A percentile compares a stretch with the other conserved stretches of the same genome.
These are phyloP conservation scores for Phytophthora crassamura DNA, from an alignment of 352 stramenopile species.

Conservation along the genomic window DNA sequence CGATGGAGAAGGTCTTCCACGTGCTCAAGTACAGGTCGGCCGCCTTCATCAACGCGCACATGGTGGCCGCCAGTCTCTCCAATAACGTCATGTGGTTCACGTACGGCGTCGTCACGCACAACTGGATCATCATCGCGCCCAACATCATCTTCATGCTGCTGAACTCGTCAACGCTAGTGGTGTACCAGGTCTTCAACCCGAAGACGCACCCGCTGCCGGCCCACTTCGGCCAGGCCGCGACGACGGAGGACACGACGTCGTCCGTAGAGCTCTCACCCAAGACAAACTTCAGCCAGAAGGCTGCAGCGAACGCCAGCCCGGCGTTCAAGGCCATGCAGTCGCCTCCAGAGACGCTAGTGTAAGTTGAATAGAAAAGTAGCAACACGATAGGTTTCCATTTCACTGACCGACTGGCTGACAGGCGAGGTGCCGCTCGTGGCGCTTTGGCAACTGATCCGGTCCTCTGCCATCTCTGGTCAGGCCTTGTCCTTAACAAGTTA, in stretches of 20 bases:
- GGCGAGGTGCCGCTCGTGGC: slow-evolving; percentile 21
- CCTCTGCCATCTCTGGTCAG: slow-evolving; percentile 32
- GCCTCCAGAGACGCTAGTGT: slow-evolving; percentile 16
- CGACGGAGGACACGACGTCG: background rate
- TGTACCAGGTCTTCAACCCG: slow-evolving; percentile 34
- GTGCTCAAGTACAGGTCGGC: slow-evolving; percentile 49
- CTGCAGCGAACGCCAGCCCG: slow-evolving; percentile 5
- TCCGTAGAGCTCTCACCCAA: slow-evolving; percentile 17
- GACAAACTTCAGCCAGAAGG: background rate
- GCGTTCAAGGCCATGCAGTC: slow-evolving; percentile 13
- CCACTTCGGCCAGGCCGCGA: slow-evolving; percentile 6
- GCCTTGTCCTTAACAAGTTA: no score
- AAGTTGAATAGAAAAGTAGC: slow-evolving; percentile 2
- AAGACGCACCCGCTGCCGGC: slow-evolving; percentile 23
- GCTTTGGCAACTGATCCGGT: no score
- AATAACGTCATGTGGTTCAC: slow-evolving; percentile 57
- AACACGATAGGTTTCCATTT: background rate
- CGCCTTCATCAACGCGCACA: slow-evolving; percentile 46
- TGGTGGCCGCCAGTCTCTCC: slow-evolving; percentile 49
- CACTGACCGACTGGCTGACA: background rate
- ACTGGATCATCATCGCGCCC: slow-evolving; percentile 36
- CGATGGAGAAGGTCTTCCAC: slow-evolving; percentile 47
- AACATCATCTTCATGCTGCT: slow-evolving; percentile 34
- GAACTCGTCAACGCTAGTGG: slow-evolving; percentile 28
- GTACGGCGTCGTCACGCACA: slow-evolving; percentile 38